Percentiles rank a stretch among this genome's conserved stretches.
These are phyloP conservation scores for Trametes sanguinea DNA, from an alignment of 768 basidiomycete genomes.

Conservation along the genomic window DNA sequence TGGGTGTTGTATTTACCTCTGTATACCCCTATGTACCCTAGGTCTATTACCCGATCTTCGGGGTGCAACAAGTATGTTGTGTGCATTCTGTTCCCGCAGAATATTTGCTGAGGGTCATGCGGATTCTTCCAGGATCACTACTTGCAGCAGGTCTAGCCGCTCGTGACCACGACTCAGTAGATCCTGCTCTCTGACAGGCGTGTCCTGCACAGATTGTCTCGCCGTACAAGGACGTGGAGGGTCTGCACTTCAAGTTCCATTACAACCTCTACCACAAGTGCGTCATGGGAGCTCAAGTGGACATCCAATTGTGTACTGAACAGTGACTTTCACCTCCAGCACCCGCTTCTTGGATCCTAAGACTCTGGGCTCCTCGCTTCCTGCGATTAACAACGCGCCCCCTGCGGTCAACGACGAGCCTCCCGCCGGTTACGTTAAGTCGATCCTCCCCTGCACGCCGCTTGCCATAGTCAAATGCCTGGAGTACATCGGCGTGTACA, in stretches of 20 bases:
- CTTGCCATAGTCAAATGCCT: slow-evolving; percentile 95
- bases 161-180: not conserved
- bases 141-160: slow-evolving; percentile 75
- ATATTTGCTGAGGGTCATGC: not conserved
- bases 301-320: not conserved
- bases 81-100: not conserved
- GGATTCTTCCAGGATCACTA: slow-evolving; percentile 77
- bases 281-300: slow-evolving; percentile 24
- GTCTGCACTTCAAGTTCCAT: slow-evolving; percentile 94
- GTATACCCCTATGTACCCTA: slow-evolving; percentile 31
- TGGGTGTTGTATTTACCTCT: slow-evolving; percentile 4
- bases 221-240: slow-evolving; percentile 97
- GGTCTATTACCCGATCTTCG: slow-evolving; percentile 98
- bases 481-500: slow-evolving; percentile 91
- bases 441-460: slow-evolving; percentile 96
- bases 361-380: slow-evolving; percentile 56
- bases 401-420: slow-evolving; percentile 56
- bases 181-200: slow-evolving; percentile 3
- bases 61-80: slow-evolving; percentile 73
- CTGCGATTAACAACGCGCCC: slow-evolving; percentile 31
- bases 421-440: slow-evolving; percentile 88
- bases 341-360: slow-evolving; percentile 89
- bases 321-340: slow-evolving; percentile 43
- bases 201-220: slow-evolving; percentile 70
- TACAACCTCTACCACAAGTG: slow-evolving; percentile 96